Base-by-base conservation (phyloP, 2,329 filamentous ascomycete genomes). In the Aspergillus sclerotialis region DNA sequence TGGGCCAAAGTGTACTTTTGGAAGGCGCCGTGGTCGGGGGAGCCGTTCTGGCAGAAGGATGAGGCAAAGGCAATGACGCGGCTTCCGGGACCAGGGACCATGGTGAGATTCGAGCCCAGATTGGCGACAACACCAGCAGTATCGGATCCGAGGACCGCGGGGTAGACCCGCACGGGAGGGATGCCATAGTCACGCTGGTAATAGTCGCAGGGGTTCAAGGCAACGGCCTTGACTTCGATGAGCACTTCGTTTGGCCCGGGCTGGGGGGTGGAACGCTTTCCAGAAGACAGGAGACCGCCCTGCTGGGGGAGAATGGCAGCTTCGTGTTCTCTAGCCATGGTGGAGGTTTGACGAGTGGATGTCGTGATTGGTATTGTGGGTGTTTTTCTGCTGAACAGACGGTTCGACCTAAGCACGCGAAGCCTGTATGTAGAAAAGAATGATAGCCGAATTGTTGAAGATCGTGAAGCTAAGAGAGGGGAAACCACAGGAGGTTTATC, bases 151-250 rank as follows among this genome's bases (percentile, higher is more conserved):
- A 46, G 39, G 32, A 57, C 57, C 0, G 65, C 60, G 4, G 70
- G 69, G 40, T 67, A 69, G 0, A 28, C 31, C 2, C 55, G 28
- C 25, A 69, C 59, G n/a, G n/a, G n/a, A 30, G 63, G 58, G 36
- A 70, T 55, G 11, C 67, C 70, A 5, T 50, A 41, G 15, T 61
- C 53, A n/a, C 65, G 68, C 53, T 67, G 64, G 29, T 53, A 29
- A 32, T 13, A 37, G 37, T 74, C 70, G 32, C 68, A 58, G 2
- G 69, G 69, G 39, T 74, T 74, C 24, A 73, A 49, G 10, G 68
- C 69, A 4, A 72, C 49, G 3, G 69, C 65, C 32, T 68, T 67
- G 43, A 72, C 63, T 1, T 50, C 61, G 35, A 74, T 52, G 15
- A 73, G 67, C 33, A 74, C 53, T 28, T 74, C 69, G 18, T 45